Conservation (phyloP, 257 asterid genomes). For the Datura wrightii region DNA sequence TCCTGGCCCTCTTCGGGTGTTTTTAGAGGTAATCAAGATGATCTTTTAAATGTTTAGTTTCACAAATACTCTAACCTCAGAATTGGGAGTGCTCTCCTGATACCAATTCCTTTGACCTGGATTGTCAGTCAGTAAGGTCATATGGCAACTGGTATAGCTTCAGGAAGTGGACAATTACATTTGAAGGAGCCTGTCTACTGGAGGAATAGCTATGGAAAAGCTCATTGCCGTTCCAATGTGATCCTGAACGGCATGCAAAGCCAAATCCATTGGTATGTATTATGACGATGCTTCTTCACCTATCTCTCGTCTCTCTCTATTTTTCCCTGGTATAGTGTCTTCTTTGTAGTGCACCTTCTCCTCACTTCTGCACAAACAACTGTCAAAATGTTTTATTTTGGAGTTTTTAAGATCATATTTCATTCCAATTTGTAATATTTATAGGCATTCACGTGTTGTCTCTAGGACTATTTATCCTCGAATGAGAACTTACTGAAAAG, state of each 20-base stretch:
- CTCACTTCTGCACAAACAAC: background rate
- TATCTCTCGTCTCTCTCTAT: background rate
- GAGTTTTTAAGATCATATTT: background rate
- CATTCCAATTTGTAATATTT: background rate
- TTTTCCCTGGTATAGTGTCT: slow-evolving; percentile 2
- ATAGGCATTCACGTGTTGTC: background rate
- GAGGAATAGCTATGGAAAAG: slow-evolving; percentile 54
- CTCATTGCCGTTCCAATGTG: slow-evolving; percentile 46
- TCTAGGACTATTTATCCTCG: slow-evolving; percentile 13
- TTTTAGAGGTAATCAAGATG: background rate
- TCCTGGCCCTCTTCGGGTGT: background rate
- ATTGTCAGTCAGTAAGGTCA: slow-evolving; percentile 42
- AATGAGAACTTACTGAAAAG: slow-evolving; percentile 15
- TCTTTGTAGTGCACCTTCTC: slow-evolving; percentile 21
- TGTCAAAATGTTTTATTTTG: background rate
- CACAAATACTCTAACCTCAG: background rate
- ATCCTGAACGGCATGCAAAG: slow-evolving; percentile 52
- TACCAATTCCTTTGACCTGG: slow-evolving; percentile 2
- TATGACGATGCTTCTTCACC: background rate
- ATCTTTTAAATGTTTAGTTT: slow-evolving; percentile 4
- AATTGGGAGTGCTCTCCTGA: background rate
- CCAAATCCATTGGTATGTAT: slow-evolving; percentile 67
- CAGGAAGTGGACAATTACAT: slow-evolving; percentile 58
- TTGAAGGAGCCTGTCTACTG: slow-evolving; percentile 48
- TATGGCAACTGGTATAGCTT: slow-evolving; percentile 78